Conservation (phyloP, 176 grass and related monocot species). For the Oryza longistaminata region DNA sequence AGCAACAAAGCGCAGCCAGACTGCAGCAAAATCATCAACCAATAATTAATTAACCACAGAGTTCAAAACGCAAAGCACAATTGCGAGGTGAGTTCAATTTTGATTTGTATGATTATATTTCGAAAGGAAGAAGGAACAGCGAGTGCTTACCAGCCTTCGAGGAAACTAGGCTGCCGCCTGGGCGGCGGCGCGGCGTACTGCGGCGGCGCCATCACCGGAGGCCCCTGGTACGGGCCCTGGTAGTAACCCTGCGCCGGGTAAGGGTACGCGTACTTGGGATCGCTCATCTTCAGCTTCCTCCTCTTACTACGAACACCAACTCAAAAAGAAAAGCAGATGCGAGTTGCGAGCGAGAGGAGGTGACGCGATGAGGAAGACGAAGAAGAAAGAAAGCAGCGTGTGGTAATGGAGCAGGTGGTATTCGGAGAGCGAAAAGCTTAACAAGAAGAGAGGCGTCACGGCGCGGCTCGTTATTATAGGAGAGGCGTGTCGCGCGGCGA, state of each 20-base stretch:
- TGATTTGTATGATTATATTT: too few species aligned
- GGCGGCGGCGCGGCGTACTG: constrained; percentile 73
- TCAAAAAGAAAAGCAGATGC: not conserved
- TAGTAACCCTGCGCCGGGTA: constrained; percentile 75
- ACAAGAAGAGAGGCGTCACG: not conserved
- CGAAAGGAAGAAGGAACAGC: too few species aligned
- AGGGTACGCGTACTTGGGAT: constrained; percentile 79
- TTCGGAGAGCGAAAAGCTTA: too few species aligned
- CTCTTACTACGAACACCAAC: not conserved
- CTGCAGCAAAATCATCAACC: constrained; percentile 29
- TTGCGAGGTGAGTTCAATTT: too few species aligned
- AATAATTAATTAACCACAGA: not conserved
- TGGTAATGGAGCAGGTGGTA: not conserved
- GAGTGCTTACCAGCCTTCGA: constrained; percentile 66
- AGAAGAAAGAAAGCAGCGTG: not conserved
- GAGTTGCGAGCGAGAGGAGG: not conserved
- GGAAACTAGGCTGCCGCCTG: constrained; percentile 41
- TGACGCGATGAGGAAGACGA: not conserved
- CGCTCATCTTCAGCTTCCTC: constrained; percentile 51
- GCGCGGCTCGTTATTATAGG: not conserved
- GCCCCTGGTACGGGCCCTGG: constrained; percentile 81
- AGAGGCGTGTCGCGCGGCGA: not conserved
- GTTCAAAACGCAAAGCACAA: not conserved
- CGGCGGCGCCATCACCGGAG: constrained; percentile 87
- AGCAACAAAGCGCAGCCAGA: constrained; percentile 72